A percentile compares a stretch with the other conserved stretches of the same genome.
Conservation (phyloP, 108 stramenopile species). For the Asterionellopsis glacialis region DNA sequence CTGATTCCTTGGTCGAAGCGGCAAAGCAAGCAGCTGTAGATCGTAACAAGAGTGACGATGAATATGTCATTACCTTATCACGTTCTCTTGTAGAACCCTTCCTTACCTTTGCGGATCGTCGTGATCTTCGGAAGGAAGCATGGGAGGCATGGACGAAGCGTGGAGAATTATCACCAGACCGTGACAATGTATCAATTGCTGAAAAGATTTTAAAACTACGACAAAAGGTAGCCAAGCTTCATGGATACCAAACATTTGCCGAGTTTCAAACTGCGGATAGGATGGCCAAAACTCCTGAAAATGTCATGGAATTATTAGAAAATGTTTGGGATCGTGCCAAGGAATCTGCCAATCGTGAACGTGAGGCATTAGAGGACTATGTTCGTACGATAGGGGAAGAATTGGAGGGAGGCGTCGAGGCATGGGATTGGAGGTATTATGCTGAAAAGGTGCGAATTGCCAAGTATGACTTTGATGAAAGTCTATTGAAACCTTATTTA, state of each 20-base stretch:
- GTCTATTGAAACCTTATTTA: constrained; percentile 66
- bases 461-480: constrained; percentile 72
- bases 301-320: constrained; percentile 50
- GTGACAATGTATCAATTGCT: constrained; percentile 62
- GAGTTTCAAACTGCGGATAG: constrained; percentile 67
- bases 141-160: constrained; percentile 58
- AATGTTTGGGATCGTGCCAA: constrained; percentile 75
- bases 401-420: constrained; percentile 60
- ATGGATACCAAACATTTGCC: constrained; percentile 57
- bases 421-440: constrained; percentile 82
- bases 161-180: constrained; percentile 48
- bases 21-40: constrained; percentile 62
- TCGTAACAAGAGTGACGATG: constrained; percentile 41
- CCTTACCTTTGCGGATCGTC: constrained; percentile 41
- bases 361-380: constrained; percentile 59
- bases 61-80: constrained; percentile 64
- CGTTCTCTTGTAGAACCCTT: constrained; percentile 76
- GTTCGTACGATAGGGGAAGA: constrained; percentile 32
- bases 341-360: constrained; percentile 58
- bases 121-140: constrained; percentile 57
- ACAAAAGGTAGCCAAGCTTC: constrained; percentile 46
- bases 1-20: constrained; percentile 48
- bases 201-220: constrained; percentile 54
- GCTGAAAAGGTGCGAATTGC: constrained; percentile 65
- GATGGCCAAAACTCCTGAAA: constrained; percentile 74